Evolutionary conservation across 352 stramenopile genomes (phyloP).

Genomic region (Phytophthora vignae): DNA sequence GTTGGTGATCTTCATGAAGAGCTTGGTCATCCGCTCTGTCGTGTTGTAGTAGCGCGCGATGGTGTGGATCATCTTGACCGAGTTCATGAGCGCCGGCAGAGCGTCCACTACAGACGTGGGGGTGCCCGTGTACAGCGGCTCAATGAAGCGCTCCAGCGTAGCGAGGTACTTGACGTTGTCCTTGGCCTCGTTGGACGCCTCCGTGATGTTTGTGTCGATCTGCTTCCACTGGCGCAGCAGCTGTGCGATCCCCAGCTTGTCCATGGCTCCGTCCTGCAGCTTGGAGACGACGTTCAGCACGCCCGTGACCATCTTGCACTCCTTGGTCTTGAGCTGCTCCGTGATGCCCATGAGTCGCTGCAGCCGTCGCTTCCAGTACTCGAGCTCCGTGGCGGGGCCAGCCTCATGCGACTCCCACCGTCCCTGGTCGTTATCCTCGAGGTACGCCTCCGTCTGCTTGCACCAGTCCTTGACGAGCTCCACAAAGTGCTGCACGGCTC

Average conservation of each 20-base stretch:
- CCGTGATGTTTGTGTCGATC: conserved; percentile 90
- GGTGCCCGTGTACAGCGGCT: conserved; percentile 77
- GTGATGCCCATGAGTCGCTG: conserved; percentile 90
- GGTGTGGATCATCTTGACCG: conserved; percentile 92
- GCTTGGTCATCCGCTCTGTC: conserved; percentile 90
- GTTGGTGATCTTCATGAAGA: conserved; percentile 93
- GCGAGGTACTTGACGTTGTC: conserved; percentile 90
- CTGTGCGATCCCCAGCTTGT: conserved; percentile 69
- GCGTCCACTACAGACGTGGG: conserved; percentile 73
- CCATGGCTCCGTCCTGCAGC: conserved; percentile 64
- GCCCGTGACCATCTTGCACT: conserved; percentile 88
- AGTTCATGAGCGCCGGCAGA: conserved; percentile 90
- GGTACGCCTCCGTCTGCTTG: conserved; percentile 85
- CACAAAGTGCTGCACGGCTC: conserved; percentile 82
- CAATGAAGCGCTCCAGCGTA: conserved; percentile 88
- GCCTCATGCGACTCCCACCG: conserved; percentile 86
- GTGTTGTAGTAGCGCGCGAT: conserved; percentile 92
- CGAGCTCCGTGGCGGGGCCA: conserved; percentile 82
- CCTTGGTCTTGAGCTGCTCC: conserved; percentile 90
- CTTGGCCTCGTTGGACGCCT: conserved; percentile 86
- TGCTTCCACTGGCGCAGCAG: conserved; percentile 87
- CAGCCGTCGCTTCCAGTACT: conserved; percentile 88
- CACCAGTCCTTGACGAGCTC: conserved; percentile 92
- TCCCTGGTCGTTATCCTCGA: conserved; percentile 85
- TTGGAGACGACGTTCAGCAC: conserved; percentile 88